Conservation (phyloP, 345 rosid genomes). For the Lumnitzera littorea region DNA sequence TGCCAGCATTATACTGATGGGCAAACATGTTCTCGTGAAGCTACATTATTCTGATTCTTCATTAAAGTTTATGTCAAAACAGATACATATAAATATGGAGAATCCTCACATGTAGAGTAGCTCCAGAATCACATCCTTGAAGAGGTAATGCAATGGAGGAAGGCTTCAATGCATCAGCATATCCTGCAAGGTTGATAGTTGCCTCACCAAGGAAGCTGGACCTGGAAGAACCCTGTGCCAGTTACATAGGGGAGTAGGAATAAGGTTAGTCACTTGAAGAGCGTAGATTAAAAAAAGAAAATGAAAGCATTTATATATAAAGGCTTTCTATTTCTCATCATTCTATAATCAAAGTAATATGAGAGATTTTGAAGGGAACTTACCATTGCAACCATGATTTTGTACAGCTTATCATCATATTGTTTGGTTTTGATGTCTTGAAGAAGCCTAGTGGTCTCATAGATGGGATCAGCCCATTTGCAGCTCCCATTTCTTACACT, state of each 20-base stretch:
- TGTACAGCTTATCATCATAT: slow-evolving; percentile 78
- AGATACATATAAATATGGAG: slow-evolving; percentile 3
- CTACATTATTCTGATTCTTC: background rate
- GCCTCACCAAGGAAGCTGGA: slow-evolving; percentile 93
- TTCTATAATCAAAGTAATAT: no score
- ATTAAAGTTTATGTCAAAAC: background rate
- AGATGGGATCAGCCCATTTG: slow-evolving; percentile 99
- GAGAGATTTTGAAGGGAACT: slow-evolving; percentile 3
- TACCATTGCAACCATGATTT: slow-evolving; percentile 86
- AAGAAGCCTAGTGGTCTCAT: slow-evolving; percentile 92
- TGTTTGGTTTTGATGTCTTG: slow-evolving; percentile 73
- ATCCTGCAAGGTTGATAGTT: slow-evolving; percentile 81
- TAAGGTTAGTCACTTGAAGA: slow-evolving; percentile 2
- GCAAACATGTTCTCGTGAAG: no score
- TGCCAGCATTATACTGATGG: no score
- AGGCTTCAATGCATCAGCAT: slow-evolving; percentile 86
- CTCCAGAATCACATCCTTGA: slow-evolving; percentile 82
- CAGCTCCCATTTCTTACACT: slow-evolving; percentile 93
- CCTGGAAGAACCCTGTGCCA: slow-evolving; percentile 78
- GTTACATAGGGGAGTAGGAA: slow-evolving; percentile 15
- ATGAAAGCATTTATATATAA: no score
- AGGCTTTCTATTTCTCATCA: no score
- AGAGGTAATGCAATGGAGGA: slow-evolving; percentile 56
- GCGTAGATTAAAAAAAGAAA: no score
- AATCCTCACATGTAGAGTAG: slow-evolving; percentile 80